Percentiles rank a stretch among this genome's conserved stretches.
Conservation (phyloP, 805 yeast species). For the Saccharomycopsis synnaedendra region DNA sequence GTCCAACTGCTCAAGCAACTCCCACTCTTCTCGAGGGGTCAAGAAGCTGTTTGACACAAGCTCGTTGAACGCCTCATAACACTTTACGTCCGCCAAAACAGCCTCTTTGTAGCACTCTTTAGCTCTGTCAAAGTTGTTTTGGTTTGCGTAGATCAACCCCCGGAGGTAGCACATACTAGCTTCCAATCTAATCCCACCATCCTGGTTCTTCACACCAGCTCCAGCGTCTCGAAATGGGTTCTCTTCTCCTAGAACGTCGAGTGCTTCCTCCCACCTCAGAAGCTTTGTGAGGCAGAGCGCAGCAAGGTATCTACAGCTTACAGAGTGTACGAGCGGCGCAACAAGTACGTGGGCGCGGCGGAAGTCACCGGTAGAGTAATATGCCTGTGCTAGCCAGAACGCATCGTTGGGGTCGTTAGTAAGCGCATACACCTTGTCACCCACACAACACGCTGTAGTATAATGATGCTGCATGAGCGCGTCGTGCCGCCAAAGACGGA, state of each 20-base stretch:
- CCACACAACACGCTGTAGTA: conserved; percentile 80
- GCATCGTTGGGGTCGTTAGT: conserved; percentile 89
- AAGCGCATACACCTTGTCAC: conserved; percentile 77
- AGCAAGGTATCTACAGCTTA: conserved; percentile 72
- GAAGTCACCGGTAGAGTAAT: conserved; percentile 64
- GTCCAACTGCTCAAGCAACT: conserved; percentile 48
- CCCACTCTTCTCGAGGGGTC: conserved; percentile 85
- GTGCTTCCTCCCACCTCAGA: conserved; percentile 78
- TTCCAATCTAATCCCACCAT: conserved; percentile 81
- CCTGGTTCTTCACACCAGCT: conserved; percentile 33
- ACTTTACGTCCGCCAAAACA: conserved; percentile 74
- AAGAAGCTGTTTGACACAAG: conserved; percentile 60
- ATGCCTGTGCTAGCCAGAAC: conserved; percentile 91
- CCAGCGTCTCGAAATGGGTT: conserved; percentile 45
- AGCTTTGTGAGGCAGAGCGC: conserved; percentile 63
- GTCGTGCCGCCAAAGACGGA: conserved; percentile 88
- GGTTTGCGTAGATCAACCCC: conserved; percentile 74
- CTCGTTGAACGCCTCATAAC: conserved; percentile 86
- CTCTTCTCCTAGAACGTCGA: conserved; percentile 72
- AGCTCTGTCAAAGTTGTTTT: conserved; percentile 76
- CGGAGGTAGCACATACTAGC: conserved; percentile 79
- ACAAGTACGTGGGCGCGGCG: conserved; percentile 69
- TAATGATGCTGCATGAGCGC: conserved; percentile 89
- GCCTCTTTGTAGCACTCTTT: conserved; percentile 84
- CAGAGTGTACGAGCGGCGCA: conserved; percentile 37